Percentiles rank a stretch among this genome's conserved stretches.
phyloP scores from a whole-genome alignment of 1,284 basidiomycete species.

The Thecaphora frezii region DNA sequence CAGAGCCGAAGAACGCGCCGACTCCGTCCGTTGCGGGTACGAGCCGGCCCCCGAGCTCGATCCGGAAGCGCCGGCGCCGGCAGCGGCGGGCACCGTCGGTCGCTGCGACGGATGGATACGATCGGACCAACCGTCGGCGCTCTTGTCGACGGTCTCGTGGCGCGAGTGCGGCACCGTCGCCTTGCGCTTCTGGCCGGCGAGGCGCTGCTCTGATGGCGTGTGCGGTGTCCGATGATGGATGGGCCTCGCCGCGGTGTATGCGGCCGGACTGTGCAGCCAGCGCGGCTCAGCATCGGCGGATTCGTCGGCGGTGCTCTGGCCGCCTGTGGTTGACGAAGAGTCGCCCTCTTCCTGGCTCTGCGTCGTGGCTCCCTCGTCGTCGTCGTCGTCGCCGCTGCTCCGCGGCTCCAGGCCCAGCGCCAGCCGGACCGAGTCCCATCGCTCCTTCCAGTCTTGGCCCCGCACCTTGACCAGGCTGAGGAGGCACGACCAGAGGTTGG shows the following conservation, averaged over 20 bases:
- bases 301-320: conserved; percentile 1
- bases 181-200: not conserved
- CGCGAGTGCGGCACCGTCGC: not conserved
- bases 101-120: too few relatives aligned
- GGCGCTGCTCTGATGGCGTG: not conserved
- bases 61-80: not conserved
- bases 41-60: not conserved
- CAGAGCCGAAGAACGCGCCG: not conserved
- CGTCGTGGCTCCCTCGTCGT: not conserved
- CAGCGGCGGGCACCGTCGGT: too few relatives aligned
- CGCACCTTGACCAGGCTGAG: conserved; percentile 52
- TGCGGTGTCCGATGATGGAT: not conserved
- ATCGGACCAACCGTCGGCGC: too few relatives aligned
- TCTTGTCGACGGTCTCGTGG: not conserved
- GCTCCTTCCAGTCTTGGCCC: conserved; percentile 45
- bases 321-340: too few relatives aligned
- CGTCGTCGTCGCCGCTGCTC: conserved; percentile 21
- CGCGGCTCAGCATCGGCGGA: not conserved
- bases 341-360: too few relatives aligned
- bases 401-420: conserved; percentile 49
- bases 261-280: not conserved
- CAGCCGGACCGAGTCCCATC: conserved; percentile 53
- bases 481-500: conserved; percentile 51
- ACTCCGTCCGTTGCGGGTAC: not conserved
- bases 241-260: not conserved